Evolutionary conservation across 345 rosid genomes (phyloP).

Genomic region (Brassica cretica): DNA sequence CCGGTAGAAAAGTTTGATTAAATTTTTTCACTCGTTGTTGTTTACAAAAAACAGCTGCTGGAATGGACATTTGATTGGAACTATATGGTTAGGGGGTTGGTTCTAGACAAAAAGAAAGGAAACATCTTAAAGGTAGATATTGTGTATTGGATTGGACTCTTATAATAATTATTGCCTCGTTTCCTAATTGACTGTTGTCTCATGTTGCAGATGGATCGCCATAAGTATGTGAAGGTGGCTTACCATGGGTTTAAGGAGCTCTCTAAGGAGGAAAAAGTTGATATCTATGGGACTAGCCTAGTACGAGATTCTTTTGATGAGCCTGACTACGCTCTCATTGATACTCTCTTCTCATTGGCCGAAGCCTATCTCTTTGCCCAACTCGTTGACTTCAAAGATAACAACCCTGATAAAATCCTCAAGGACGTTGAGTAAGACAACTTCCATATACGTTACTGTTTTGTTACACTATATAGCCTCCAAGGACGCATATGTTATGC

Average conservation of each 20-base stretch:
- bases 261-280: constrained; percentile 90
- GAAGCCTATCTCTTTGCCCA: constrained; percentile 97
- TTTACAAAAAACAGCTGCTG: constrained; percentile 51
- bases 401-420: constrained; percentile 67
- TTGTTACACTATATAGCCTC: not conserved
- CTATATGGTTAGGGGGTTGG: constrained; percentile 97
- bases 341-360: constrained; percentile 93
- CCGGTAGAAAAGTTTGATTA: not conserved
- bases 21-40: not conserved
- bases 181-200: constrained; percentile 19
- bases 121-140: constrained; percentile 81
- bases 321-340: constrained; percentile 95
- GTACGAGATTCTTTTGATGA: constrained; percentile 89
- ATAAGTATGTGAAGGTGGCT: constrained; percentile 95
- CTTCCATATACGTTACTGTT: constrained; percentile 6
- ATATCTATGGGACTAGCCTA: constrained; percentile 76
- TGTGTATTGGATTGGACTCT: not conserved
- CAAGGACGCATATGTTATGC: not conserved
- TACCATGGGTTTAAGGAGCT: constrained; percentile 95
- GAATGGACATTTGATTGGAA: constrained; percentile 88
- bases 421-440: constrained; percentile 65
- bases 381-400: constrained; percentile 88
- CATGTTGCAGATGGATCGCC: constrained; percentile 85
- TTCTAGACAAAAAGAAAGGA: constrained; percentile 95
- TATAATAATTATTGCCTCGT: not conserved